Conservation (phyloP, 106 monocot genomes). For the Phalaenopsis aphrodite region DNA sequence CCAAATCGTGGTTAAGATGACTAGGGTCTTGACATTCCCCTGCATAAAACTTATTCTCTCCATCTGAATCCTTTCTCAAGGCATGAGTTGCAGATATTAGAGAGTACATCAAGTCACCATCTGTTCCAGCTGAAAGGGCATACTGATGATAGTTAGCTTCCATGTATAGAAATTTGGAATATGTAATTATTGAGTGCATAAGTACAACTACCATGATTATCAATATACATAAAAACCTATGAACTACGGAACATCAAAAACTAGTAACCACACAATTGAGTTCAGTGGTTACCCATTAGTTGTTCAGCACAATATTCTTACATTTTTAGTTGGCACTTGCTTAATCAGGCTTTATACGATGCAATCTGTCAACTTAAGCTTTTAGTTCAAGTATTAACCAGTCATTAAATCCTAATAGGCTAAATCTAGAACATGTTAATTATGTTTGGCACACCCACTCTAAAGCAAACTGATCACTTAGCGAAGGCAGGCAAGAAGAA, state of each 20-base stretch:
- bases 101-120: constrained; percentile 60
- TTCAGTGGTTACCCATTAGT: neutral
- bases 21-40: constrained; percentile 95
- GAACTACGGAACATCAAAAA: neutral
- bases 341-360: neutral
- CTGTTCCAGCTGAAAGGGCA: constrained; percentile 75
- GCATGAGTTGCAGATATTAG: constrained; percentile 77
- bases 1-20: constrained; percentile 42
- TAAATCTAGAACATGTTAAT: neutral
- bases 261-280: neutral
- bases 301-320: neutral
- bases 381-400: neutral
- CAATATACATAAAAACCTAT: neutral
- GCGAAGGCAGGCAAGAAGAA: neutral
- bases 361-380: neutral
- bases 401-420: neutral
- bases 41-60: constrained; percentile 46
- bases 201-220: neutral
- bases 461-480: neutral
- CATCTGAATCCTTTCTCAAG: constrained; percentile 36
- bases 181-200: neutral
- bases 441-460: neutral
- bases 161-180: neutral
- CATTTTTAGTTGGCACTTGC: neutral
- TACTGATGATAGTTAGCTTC: neutral